Evolutionary conservation across 2,329 filamentous ascomycete species (phyloP).

Genomic region (Xylaria sp.): DNA sequence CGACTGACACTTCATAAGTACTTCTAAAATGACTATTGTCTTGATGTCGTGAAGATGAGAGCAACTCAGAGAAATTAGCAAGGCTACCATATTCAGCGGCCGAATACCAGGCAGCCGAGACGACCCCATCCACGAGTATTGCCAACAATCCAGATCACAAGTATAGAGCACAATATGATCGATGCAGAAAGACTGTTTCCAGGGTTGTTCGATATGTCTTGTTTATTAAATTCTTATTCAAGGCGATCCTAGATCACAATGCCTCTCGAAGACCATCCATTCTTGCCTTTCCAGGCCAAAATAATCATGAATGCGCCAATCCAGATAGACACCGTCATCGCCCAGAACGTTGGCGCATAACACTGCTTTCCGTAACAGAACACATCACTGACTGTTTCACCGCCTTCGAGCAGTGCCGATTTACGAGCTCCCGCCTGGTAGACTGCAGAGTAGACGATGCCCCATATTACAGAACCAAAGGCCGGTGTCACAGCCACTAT

Average conservation of each 20-base stretch:
- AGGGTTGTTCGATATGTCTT: not conserved
- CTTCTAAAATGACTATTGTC: not conserved
- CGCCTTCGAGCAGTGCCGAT: slow-evolving; percentile 49
- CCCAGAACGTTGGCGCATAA: slow-evolving; percentile 86
- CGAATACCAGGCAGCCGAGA: not conserved
- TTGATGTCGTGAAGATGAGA: not conserved
- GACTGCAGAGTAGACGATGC: slow-evolving; percentile 83
- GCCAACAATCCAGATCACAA: not conserved
- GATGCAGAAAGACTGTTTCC: not conserved
- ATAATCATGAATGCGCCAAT: slow-evolving; percentile 76
- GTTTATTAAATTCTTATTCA: slow-evolving; percentile 14
- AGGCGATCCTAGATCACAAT: slow-evolving; percentile 65
- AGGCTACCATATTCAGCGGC: not conserved
- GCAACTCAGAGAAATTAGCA: not conserved
- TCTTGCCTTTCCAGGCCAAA: slow-evolving; percentile 82
- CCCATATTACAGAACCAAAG: slow-evolving; percentile 88
- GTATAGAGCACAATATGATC: slow-evolving; percentile 1
- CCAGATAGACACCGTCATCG: slow-evolving; percentile 83
- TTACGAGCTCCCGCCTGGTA: slow-evolving; percentile 74
- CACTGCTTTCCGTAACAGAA: slow-evolving; percentile 86
- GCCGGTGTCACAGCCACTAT: slow-evolving; percentile 94
- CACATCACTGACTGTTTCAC: slow-evolving; percentile 56
- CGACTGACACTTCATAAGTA: not conserved
- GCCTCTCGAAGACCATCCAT: slow-evolving; percentile 79
- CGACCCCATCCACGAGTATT: not conserved